Evolutionary conservation across 1,139 yeast species (phyloP), one percentile per base, ranked within the genome.

Genomic region (Fermentozyma sake): DNA sequence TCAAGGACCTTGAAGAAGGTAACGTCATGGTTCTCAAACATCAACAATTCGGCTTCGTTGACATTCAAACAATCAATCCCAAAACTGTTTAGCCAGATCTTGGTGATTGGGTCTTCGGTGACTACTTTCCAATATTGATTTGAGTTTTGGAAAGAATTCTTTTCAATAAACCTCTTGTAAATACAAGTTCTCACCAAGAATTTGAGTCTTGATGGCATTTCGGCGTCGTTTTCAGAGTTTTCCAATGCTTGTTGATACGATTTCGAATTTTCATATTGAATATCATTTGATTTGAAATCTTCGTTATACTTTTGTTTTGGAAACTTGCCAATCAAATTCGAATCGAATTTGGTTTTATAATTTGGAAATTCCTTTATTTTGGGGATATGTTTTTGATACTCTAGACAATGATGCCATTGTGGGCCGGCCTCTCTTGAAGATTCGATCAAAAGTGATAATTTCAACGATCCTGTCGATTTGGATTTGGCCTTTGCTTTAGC

Each of bases 71-170:
- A 69, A 21, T 61, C 61, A 23, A 76, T 55, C 1, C 77, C 76
- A 46, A 61, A 76, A 35, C 78, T 62, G 24, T 55, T 52, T n/a
- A 71, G 64, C 82, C 83, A 76, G 6, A 69, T 60, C 22, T 59
- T 58, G 5, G 77, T 65, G 4, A 67, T 56, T 1, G 65, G 45
- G 37, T 76, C 81, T 45, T 77, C 83, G 3, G 79, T 67, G 4
- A 76, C 62, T 16, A 76, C 50, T 25, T 54, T 55, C 82, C 82
- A 77, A 18, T 61, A 49, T 23, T 58, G 56, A 5, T 38, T 33
- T 3, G 39, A 33, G 14, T 37, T 32, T 8, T 27, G 27, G 11
- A 32, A 25, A 10, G 26, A 27, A 13, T 47, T 42, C 24, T 49
- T 46, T 29, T 69, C 73, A 20, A 68, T 37, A 33, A 48, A 65